These are phyloP conservation scores for Triglochin maritima DNA, from an alignment of 106 monocot genomes.

Conservation along the genomic window DNA sequence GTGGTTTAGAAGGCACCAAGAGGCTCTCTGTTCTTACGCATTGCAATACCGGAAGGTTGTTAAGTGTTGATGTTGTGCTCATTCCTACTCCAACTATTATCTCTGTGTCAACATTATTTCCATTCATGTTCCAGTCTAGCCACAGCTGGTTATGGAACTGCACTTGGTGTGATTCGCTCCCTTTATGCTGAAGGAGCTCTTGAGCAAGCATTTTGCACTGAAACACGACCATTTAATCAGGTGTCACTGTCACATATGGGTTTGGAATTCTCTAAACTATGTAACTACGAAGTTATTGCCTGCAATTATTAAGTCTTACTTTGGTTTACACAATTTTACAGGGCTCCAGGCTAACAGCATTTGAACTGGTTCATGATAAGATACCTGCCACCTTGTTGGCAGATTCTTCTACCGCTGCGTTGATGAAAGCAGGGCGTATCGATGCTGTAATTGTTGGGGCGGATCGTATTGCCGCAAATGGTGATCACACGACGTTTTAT, in stretches of 20 bases:
- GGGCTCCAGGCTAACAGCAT: constrained; percentile 96
- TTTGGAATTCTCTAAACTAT: not conserved
- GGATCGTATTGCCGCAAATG: constrained; percentile 87
- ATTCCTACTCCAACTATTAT: not conserved
- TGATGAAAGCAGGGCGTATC: constrained; percentile 71
- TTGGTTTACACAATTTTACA: constrained; percentile 10
- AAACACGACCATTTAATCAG: constrained; percentile 98
- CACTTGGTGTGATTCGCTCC: constrained; percentile 90
- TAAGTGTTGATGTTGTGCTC: not conserved
- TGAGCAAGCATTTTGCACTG: constrained; percentile 80
- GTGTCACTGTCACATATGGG: constrained; percentile 9
- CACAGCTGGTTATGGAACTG: constrained; percentile 98
- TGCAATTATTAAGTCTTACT: not conserved
- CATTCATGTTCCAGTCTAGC: constrained; percentile 48
- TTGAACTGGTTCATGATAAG: constrained; percentile 85
- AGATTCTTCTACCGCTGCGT: constrained; percentile 83
- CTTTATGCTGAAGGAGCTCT: constrained; percentile 54
- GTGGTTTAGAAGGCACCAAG: constrained; percentile 17
- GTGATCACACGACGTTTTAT: constrained; percentile 14
- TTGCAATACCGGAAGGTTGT: constrained; percentile 97
- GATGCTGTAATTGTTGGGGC: constrained; percentile 93
- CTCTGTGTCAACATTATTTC: not conserved
- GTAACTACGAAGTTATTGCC: not conserved
- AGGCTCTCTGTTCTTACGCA: constrained; percentile 73
- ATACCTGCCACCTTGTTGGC: constrained; percentile 87